Percentiles rank a stretch among this genome's conserved stretches.
Evolutionary conservation across 352 stramenopile genomes (phyloP).

Genomic region (Aphanomyces cochlioides): DNA sequence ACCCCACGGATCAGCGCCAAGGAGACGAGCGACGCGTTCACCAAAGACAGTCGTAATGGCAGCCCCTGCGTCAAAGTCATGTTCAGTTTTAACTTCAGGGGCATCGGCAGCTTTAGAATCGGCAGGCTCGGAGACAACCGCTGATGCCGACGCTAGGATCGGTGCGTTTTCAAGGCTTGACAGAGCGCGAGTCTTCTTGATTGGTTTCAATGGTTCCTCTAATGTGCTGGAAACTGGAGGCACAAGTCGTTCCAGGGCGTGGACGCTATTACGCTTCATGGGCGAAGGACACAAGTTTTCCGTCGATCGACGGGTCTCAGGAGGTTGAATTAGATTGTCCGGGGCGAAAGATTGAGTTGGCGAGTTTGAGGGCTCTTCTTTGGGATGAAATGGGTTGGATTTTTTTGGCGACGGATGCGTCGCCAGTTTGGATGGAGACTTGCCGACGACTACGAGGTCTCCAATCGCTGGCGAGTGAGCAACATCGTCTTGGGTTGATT

Average conservation of each 20-base stretch:
- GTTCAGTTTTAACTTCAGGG: slow-evolving; percentile 13
- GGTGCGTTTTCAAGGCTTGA: slow-evolving; percentile 39
- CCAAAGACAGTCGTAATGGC: slow-evolving; percentile 67
- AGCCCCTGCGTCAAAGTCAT: slow-evolving; percentile 53
- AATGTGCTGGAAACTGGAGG: neutral
- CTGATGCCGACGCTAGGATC: slow-evolving; percentile 56
- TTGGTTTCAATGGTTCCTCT: neutral
- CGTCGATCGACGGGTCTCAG: neutral
- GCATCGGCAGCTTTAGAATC: slow-evolving; percentile 13
- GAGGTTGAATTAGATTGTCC: neutral
- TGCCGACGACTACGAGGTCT: slow-evolving; percentile 22
- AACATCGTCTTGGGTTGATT: neutral
- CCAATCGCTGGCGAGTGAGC: slow-evolving; percentile 1
- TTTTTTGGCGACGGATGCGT: too few relatives aligned
- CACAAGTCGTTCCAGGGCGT: neutral
- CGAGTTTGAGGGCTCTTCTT: neutral
- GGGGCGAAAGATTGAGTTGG: neutral
- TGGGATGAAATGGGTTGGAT: neutral
- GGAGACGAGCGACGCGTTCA: slow-evolving; percentile 58
- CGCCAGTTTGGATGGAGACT: slow-evolving; percentile 19
- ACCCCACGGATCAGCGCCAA: slow-evolving; percentile 70
- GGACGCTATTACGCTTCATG: neutral
- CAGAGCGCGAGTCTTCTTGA: neutral
- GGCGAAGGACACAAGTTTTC: slow-evolving; percentile 9
- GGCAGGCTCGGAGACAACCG: slow-evolving; percentile 30